Base-by-base conservation (phyloP, 371 early-diverging fungal species). In the Syncephalastrum sp. region DNA sequence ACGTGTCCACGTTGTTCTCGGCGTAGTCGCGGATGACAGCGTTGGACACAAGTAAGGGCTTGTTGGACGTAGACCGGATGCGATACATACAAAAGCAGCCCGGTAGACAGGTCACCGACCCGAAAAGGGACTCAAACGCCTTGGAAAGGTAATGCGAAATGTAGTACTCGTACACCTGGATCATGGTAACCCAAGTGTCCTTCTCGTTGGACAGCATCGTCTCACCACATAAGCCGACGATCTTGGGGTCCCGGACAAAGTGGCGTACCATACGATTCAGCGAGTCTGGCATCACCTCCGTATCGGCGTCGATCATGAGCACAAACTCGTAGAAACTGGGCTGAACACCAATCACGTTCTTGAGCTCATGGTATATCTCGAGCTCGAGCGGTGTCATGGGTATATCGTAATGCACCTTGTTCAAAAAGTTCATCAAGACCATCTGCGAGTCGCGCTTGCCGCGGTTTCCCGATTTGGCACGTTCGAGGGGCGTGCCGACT, bases 361-460 rank as follows among this genome's bases (percentile, higher is more conserved):
- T 91, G 65, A 95, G 86, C 65, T 93, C 95, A 59, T 90, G 89
- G 72, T 91, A 95, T 59, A 97, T 90, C 56, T 93, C 96, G 49
- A 91, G 83, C 69, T 97, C 97, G 56, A 94, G 78, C 23, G 92
- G 90, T 8, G 88, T 82, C 87, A 94, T 86, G 15, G 91, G 82
- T 29, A 78, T 56, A 62, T 92, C 87, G 75, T 90, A 93, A 72
- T 96, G 94, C 15, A 99, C 90, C 67, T 92, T 91, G 76, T 91
- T 90, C 64, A 98, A 86, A 83, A 97, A 99, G 41, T 88, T 81
- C 98, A 99, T 98, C 60, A 92, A 81, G 56, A 99, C 83, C 71
- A 99, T 87, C 79, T 99, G 98, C 41, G 96, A 93, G 74, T 99
- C 99, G 58, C 99, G 90, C 79, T 99, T 99, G 57, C 99, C 99